These are phyloP conservation scores for Sistotremastrum suecicum DNA, from an alignment of 768 basidiomycete species.

Conservation along the genomic window DNA sequence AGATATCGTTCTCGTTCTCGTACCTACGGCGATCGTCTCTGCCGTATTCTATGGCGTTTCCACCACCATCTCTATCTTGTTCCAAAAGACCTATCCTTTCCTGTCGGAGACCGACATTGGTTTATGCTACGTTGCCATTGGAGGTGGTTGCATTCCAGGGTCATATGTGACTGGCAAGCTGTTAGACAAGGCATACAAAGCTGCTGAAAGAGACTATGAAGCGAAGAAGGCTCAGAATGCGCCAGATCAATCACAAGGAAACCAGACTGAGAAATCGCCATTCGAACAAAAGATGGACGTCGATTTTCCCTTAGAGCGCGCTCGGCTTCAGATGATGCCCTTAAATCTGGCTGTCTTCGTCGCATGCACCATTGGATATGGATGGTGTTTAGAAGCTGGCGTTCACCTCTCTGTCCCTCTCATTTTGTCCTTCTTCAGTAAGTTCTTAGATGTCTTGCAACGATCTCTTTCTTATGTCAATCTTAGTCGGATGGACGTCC, in stretches of 20 bases:
- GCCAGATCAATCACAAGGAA: constrained; percentile 7
- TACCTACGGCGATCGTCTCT: constrained; percentile 19
- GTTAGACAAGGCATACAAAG: constrained; percentile 28
- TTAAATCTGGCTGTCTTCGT: constrained; percentile 24
- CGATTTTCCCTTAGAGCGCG: constrained; percentile 47
- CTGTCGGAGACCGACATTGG: constrained; percentile 57
- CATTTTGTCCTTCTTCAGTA: constrained; percentile 29
- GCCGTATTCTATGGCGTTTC: constrained; percentile 47
- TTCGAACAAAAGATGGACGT: constrained; percentile 15
- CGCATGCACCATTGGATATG: constrained; percentile 35
- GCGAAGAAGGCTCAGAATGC: constrained; percentile 7
- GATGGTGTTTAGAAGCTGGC: constrained; percentile 40
- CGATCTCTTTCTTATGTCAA: neutral
- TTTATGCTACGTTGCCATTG: constrained; percentile 64
- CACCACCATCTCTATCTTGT: constrained; percentile 47
- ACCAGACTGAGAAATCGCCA: neutral
- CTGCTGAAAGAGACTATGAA: constrained; percentile 3
- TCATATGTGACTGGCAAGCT: constrained; percentile 43
- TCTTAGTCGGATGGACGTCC: neutral
- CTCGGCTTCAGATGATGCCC: constrained; percentile 36
- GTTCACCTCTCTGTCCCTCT: constrained; percentile 40
- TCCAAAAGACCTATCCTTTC: constrained; percentile 41
- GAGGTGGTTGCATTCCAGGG: constrained; percentile 55
- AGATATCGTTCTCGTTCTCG: constrained; percentile 16
- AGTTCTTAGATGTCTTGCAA: constrained; percentile 7